These are phyloP conservation scores for Thinopyrum elongatum DNA, from an alignment of 176 grass and related monocot species.

Conservation along the genomic window DNA sequence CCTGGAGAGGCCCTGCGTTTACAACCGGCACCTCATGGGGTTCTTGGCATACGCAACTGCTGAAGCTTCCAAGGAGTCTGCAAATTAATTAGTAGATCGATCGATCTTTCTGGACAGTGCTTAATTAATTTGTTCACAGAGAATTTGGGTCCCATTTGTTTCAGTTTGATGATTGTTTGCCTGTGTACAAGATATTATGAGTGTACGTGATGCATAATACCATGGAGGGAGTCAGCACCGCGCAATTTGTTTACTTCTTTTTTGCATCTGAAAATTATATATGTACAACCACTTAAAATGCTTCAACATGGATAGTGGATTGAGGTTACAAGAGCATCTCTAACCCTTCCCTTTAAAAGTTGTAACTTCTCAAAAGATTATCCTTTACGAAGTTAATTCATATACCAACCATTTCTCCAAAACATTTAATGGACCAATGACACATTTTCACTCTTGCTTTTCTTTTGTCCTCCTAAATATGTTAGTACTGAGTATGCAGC, in stretches of 20 bases:
- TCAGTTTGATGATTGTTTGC: neutral
- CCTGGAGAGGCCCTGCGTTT: conserved; percentile 76
- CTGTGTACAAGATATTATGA: neutral
- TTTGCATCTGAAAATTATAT: neutral
- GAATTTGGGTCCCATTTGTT: neutral
- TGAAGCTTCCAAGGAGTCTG: conserved; percentile 23
- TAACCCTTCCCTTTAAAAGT: too few species aligned
- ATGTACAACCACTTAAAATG: neutral
- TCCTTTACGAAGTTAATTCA: too few species aligned
- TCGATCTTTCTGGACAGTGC: neutral
- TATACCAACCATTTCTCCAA: too few species aligned
- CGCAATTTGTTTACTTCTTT: neutral
- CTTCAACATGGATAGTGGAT: neutral
- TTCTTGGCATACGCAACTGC: conserved; percentile 54
- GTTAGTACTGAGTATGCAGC: too few species aligned
- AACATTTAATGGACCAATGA: too few species aligned
- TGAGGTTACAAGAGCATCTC: neutral
- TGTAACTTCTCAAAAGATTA: too few species aligned
- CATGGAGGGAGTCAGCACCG: neutral
- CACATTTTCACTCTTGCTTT: too few species aligned
- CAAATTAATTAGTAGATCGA: neutral
- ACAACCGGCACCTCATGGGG: conserved; percentile 59
- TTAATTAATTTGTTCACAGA: neutral
- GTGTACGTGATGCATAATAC: neutral
- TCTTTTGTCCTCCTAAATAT: too few species aligned